Base-by-base conservation (phyloP, 2,329 filamentous ascomycete genomes). In the Phaeosphaeria sp. region DNA sequence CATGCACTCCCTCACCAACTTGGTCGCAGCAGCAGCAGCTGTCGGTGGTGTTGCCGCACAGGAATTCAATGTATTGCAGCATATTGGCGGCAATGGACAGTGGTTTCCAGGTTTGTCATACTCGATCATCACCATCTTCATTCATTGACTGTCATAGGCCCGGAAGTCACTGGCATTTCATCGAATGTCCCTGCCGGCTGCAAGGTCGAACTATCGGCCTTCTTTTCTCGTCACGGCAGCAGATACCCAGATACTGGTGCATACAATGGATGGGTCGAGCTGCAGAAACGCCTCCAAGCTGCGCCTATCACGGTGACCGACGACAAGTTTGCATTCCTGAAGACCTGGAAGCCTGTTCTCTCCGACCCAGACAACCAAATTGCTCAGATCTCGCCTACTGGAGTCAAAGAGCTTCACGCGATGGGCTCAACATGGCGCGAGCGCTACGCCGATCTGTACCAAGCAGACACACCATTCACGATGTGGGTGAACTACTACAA, bases 401-500 rank as follows among this genome's bases (percentile, higher is more conserved):
- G 88, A 0, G 86, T 85, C 66, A 87, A 88, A 63, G 88, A 90
- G 70, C 74, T 83, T 0, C 80, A 83, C 42, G 83, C 85, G 56
- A 77, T 87, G 73, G 86, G 85, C 6, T 84, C 86, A 54, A 77
- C 77, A 2, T 77, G 86, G 50, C 69, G 74, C 51, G 68, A 68
- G 51, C 74, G 73, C 64, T 83, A 82, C 65, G 79, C 81, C 0
- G 72, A 82, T 39, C 79, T 89, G 18, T 82, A 83, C 59, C 67
- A 77, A 24, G 77, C 82, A 56, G 79, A 80, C 53, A 77, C 75
- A 0, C 77, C 78, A 1, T 89, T 89, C 64, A 78, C 83, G 8
- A 82, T 88, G 6, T 91, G 86, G 86, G 83, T 86, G 18, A 91
- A 90, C 69, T 84, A 87, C 64, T 90, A 90, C 71, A 72, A 67